phyloP scores from a whole-genome alignment of 1,139 yeast species.

The Sugiyamaella pinicola region DNA sequence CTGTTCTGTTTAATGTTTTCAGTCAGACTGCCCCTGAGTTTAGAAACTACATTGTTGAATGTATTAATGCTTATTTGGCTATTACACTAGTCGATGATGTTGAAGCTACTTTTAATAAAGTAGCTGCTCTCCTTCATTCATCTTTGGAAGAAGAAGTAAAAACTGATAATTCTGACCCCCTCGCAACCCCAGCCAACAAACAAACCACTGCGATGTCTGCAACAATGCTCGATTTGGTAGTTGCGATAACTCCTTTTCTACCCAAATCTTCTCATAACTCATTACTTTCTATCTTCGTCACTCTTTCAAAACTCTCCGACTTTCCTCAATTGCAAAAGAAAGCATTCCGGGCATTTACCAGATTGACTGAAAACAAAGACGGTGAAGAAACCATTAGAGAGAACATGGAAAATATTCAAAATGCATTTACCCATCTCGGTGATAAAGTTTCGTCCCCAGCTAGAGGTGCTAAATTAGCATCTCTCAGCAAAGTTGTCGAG shows the following conservation, averaged over 20 bases:
- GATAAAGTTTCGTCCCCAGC: conserved; percentile 71
- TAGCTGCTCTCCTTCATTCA: conserved; percentile 72
- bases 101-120: conserved; percentile 77
- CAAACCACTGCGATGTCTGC: conserved; percentile 57
- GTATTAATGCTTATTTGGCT: conserved; percentile 77
- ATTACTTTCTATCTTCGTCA: conserved; percentile 72
- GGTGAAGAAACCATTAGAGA: conserved; percentile 55
- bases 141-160: conserved; percentile 66
- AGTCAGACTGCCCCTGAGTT: conserved; percentile 83
- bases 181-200: conserved; percentile 34
- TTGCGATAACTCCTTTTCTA: conserved; percentile 81
- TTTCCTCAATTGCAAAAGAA: conserved; percentile 79
- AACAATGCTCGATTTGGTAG: conserved; percentile 89
- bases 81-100: conserved; percentile 71
- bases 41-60: conserved; percentile 80
- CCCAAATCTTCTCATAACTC: conserved; percentile 72
- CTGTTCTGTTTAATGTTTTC: conserved; percentile 88
- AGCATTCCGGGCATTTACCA: conserved; percentile 78
- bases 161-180: conserved; percentile 32
- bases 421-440: conserved; percentile 59
- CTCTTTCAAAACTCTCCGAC: conserved; percentile 61
- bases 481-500: conserved; percentile 62
- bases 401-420: conserved; percentile 61
- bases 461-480: conserved; percentile 74
- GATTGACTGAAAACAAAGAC: conserved; percentile 66